Base-by-base conservation (phyloP, 352 stramenopile species). In the Phytopythium delawarense region DNA sequence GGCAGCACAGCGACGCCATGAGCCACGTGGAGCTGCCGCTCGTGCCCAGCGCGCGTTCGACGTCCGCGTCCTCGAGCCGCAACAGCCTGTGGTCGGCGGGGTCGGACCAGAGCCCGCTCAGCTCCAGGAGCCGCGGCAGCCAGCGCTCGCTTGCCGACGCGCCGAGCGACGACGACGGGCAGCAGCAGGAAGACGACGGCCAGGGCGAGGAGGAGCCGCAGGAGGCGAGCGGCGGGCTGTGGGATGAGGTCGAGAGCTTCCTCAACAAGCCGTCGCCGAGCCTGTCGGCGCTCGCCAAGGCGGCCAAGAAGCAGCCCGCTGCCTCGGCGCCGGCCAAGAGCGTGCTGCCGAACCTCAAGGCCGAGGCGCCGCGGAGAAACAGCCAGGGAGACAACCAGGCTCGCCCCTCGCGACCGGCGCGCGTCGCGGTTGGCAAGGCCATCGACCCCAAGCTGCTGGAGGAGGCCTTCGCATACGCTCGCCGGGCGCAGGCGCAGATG, bases 211-310 rank as follows among this genome's bases (percentile, higher is more conserved):
- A 78, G 23, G 71, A 88, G 37, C 74, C 76, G 11, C 76, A 87
- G 56, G 78, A 87, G 45, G 60, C 62, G 15, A 84, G 62, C 18
- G 64, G 71, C 11, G 77, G 70, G 16, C 61, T 92, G 4, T 93
- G 84, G 79, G 75, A 85, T 9, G 76, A 93, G 58, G 80, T 93
- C 50, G 81, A 93, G 66, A 75, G 66, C 32, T 93, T 93, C 55
- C 69, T 91, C 35, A 93, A 78, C 65, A 81, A 83, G 34, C 84
- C 81, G 12, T 84, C 81, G 18, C 84, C 84, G 4, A 89, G 70
- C 58, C 67, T 89, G 1, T 74, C 71, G 11, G 69, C 50, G 16
- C 46, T 88, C 9, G 72, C 70, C 2, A 87, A 87, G 48, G 23
- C 65, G 9, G 46, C 63, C 42, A 73, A 67, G 42, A 70, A 78